These are phyloP conservation scores for Debaryomyces hansenii DNA, from an alignment of 805 yeast genomes.

Conservation along the genomic window DNA sequence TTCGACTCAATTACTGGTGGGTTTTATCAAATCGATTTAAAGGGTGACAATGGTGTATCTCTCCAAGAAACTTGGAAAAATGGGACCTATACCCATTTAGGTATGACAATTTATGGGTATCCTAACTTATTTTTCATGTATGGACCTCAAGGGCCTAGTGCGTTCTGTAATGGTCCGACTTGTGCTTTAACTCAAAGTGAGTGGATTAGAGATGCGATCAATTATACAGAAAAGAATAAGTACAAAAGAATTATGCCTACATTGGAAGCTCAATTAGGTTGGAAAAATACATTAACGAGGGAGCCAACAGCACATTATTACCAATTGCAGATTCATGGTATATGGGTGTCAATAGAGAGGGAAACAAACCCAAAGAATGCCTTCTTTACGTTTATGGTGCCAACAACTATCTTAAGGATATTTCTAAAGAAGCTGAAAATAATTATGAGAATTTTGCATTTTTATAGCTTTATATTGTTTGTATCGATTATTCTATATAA, in stretches of 20 bases:
- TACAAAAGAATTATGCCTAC: conserved; percentile 13
- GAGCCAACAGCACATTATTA: conserved; percentile 14
- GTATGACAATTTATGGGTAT: conserved; percentile 18
- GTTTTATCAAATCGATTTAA: conserved; percentile 3
- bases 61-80: conserved; percentile 19
- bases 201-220: conserved; percentile 13
- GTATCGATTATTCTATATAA: too few relatives aligned
- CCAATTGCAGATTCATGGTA: conserved; percentile 24
- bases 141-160: conserved; percentile 32
- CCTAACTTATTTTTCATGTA: conserved; percentile 29
- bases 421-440: not conserved
- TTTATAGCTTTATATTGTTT: too few relatives aligned
- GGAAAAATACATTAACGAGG: conserved; percentile 16
- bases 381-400: not conserved
- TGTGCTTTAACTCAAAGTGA: conserved; percentile 21
- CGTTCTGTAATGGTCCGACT: conserved; percentile 27
- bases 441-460: too few relatives aligned
- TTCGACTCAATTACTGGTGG: conserved; percentile 23
- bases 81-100: conserved; percentile 21
- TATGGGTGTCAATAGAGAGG: conserved; percentile 22
- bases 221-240: conserved; percentile 7
- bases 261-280: conserved; percentile 16
- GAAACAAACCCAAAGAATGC: not conserved
- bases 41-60: conserved; percentile 1
- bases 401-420: not conserved